Conservation (phyloP, 31 red algal genomes). For the Odonthalia washingtoniensis region DNA sequence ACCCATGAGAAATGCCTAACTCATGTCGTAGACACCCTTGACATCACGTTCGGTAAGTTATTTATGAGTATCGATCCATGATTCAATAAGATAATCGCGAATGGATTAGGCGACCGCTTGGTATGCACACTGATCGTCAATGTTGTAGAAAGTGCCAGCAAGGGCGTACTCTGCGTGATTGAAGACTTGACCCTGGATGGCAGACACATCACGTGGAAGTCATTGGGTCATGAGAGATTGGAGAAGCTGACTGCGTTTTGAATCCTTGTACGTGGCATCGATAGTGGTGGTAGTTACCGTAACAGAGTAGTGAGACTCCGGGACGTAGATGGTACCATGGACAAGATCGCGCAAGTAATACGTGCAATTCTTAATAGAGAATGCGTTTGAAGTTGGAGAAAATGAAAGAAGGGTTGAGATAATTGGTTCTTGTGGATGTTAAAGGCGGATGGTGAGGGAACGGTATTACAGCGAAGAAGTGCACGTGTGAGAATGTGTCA, state of each 20-base stretch:
- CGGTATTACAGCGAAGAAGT: too few species aligned
- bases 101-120: slow-evolving; percentile 82
- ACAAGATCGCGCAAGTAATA: slow-evolving; percentile 94
- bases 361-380: too few species aligned
- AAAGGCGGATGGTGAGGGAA: too few species aligned
- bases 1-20: too few species aligned
- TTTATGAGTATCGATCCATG: slow-evolving; percentile 88
- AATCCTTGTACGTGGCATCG: slow-evolving; percentile 57
- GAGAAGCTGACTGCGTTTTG: slow-evolving; percentile 89
- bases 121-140: slow-evolving; percentile 95
- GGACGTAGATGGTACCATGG: slow-evolving; percentile 82
- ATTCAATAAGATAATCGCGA: too few species aligned
- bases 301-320: slow-evolving; percentile 81
- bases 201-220: slow-evolving; percentile 90
- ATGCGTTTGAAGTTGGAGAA: slow-evolving; percentile 75
- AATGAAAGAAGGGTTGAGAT: too few species aligned
- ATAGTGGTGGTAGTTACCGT: slow-evolving; percentile 84
- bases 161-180: slow-evolving; percentile 98
- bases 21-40: too few species aligned
- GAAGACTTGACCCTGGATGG: slow-evolving; percentile 93
- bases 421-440: too few species aligned
- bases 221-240: slow-evolving; percentile 99
- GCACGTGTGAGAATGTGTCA: too few species aligned
- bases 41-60: slow-evolving; percentile 81
- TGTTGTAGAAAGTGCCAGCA: slow-evolving; percentile 96